Conservation (phyloP, 1,284 basidiomycete genomes). For the Pseudozyma sp. region DNA sequence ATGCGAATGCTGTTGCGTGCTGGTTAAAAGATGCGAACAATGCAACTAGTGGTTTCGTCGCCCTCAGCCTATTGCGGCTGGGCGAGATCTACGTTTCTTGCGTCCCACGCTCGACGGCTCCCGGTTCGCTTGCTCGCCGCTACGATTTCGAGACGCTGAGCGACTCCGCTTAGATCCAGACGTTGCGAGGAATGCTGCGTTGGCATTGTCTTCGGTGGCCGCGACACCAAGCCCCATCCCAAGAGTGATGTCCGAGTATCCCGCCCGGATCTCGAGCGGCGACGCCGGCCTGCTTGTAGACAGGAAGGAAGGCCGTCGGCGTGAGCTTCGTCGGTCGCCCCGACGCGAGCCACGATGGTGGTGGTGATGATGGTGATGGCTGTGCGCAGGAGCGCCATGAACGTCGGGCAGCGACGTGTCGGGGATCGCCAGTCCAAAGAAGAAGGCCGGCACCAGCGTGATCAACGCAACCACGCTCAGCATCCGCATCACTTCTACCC, state of each 20-base stretch:
- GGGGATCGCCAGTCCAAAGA: constrained; percentile 58
- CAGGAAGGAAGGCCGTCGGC: constrained; percentile 35
- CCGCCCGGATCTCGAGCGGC: constrained; percentile 35
- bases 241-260: constrained; percentile 24
- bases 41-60: neutral
- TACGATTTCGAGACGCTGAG: constrained; percentile 26
- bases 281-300: constrained; percentile 35
- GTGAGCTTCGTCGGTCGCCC: constrained; percentile 24
- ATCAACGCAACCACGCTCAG: constrained; percentile 61
- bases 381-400: constrained; percentile 21
- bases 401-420: constrained; percentile 52
- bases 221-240: constrained; percentile 23
- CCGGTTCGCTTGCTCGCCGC: constrained; percentile 15
- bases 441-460: constrained; percentile 59
- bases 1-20: neutral
- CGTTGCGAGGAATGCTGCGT: constrained; percentile 14
- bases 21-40: neutral
- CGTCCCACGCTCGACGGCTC: constrained; percentile 21
- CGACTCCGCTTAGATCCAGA: constrained; percentile 31
- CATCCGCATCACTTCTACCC: constrained; percentile 64
- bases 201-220: constrained; percentile 8
- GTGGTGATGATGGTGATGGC: constrained; percentile 24
- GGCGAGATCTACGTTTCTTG: constrained; percentile 24
- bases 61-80: constrained; percentile 10
- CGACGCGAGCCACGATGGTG: constrained; percentile 23